Conservation (phyloP, 495 filamentous ascomycete species). For the Schizothecium vesticola region DNA sequence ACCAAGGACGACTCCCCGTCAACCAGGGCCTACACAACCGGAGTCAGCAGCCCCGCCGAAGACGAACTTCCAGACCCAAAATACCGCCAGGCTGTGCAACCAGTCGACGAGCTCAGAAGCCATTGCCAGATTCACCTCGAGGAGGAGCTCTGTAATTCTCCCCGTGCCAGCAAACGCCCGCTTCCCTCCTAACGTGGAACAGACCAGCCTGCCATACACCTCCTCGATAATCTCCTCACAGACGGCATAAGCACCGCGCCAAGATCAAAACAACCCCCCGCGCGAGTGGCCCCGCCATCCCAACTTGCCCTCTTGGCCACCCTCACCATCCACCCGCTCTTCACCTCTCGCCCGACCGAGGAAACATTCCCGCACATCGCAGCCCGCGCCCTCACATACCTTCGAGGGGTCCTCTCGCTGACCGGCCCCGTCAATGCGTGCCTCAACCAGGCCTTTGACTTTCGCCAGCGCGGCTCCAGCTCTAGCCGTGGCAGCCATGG, state of each 20-base stretch:
- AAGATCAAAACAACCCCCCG: constrained; percentile 32
- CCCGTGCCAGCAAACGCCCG: not conserved
- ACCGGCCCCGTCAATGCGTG: constrained; percentile 41
- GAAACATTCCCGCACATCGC: constrained; percentile 31
- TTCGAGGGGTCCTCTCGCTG: constrained; percentile 35
- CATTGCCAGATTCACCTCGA: constrained; percentile 70
- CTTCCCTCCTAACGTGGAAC: constrained; percentile 2
- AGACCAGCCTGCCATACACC: constrained; percentile 65
- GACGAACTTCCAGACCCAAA: not conserved
- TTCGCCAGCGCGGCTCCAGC: constrained; percentile 16
- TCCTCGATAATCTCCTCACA: constrained; percentile 60
- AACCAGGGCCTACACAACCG: not conserved
- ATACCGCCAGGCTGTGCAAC: constrained; percentile 2
- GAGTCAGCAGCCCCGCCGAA: constrained; percentile 4
- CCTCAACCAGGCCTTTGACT: constrained; percentile 31
- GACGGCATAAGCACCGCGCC: constrained; percentile 39
- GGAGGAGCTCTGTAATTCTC: constrained; percentile 60
- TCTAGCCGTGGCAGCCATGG: constrained; percentile 1
- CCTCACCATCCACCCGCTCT: constrained; percentile 62
- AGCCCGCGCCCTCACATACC: constrained; percentile 35
- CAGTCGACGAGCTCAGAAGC: constrained; percentile 50
- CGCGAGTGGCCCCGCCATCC: constrained; percentile 43
- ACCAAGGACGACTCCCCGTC: not conserved
- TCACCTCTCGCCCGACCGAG: constrained; percentile 47
- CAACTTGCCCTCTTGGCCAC: constrained; percentile 65